These are phyloP conservation scores for Leccinum fibrillosum DNA, from an alignment of 768 basidiomycete genomes.

Conservation along the genomic window DNA sequence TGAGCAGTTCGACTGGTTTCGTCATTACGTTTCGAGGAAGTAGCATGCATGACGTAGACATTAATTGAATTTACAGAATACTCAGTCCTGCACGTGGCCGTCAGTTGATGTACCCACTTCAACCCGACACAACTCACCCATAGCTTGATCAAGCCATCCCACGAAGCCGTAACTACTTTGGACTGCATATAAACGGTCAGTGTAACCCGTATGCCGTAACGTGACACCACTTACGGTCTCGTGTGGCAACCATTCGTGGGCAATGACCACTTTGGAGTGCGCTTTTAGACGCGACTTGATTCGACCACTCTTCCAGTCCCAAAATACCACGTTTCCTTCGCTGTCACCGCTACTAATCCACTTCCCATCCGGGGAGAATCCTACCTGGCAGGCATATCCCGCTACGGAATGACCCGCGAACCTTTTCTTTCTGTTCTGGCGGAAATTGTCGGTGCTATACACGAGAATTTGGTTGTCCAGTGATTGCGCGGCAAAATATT, in stretches of 20 bases:
- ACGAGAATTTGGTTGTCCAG: slow-evolving; percentile 98
- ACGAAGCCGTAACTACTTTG: slow-evolving; percentile 94
- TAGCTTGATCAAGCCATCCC: slow-evolving; percentile 97
- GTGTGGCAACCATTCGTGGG: slow-evolving; percentile 97
- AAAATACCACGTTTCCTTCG: slow-evolving; percentile 93
- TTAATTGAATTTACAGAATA: slow-evolving; percentile 9
- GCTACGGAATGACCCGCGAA: slow-evolving; percentile 97
- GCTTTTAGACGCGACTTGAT: slow-evolving; percentile 88
- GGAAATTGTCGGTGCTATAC: slow-evolving; percentile 97
- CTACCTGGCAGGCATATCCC: slow-evolving; percentile 95
- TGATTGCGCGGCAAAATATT: slow-evolving; percentile 97
- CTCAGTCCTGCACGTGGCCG: slow-evolving; percentile 29
- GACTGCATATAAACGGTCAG: slow-evolving; percentile 52
- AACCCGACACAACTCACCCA: slow-evolving; percentile 62
- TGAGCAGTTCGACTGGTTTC: not conserved
- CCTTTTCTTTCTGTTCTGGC: slow-evolving; percentile 97
- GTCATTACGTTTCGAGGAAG: not conserved
- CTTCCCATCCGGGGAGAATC: slow-evolving; percentile 97
- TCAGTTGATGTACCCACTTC: not conserved
- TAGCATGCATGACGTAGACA: not conserved
- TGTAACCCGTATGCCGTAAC: not conserved
- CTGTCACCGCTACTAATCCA: slow-evolving; percentile 98
- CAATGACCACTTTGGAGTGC: slow-evolving; percentile 95
- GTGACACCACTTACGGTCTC: slow-evolving; percentile 69
- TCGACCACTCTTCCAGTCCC: slow-evolving; percentile 99